phyloP scores from a whole-genome alignment of 164 flowering plant genomes.

The Magnolia changhungtana region DNA sequence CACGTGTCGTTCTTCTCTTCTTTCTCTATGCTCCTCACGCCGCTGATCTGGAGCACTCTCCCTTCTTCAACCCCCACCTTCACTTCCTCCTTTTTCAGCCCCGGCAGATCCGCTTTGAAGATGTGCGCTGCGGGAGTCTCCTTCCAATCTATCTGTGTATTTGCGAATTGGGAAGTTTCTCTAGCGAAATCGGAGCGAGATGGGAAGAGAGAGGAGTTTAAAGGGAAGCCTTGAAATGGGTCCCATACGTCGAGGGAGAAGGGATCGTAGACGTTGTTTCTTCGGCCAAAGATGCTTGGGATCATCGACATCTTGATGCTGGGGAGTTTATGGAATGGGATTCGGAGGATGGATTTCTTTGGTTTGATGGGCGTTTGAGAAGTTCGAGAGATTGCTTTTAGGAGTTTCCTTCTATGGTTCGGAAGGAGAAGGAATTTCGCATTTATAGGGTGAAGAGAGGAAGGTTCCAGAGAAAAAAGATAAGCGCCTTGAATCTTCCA shows the following conservation, averaged over 20 bases:
- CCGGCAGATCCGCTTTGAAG: conserved; percentile 44
- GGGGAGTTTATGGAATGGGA: neutral
- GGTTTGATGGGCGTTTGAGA: neutral
- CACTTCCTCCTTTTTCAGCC: conserved; percentile 37
- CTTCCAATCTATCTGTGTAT: conserved; percentile 36
- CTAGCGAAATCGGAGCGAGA: too few relatives aligned
- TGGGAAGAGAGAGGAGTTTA: too few relatives aligned
- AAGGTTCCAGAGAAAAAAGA: neutral
- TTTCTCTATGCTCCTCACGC: conserved; percentile 27
- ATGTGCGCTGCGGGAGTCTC: conserved; percentile 39
- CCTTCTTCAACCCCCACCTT: conserved; percentile 44
- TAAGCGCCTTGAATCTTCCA: too few relatives aligned
- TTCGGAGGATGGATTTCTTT: neutral
- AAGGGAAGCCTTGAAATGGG: neutral
- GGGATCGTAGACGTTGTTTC: conserved; percentile 12
- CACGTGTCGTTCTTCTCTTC: conserved; percentile 27
- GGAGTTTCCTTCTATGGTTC: neutral
- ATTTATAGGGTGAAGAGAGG: neutral
- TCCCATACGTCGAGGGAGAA: conserved; percentile 7
- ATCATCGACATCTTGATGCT: conserved; percentile 8
- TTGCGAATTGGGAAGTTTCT: conserved; percentile 14
- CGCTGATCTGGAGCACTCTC: conserved; percentile 32
- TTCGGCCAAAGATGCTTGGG: conserved; percentile 14
- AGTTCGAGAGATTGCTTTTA: neutral
- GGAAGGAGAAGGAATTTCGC: neutral